A percentile compares a stretch with the other conserved stretches of the same genome.
phyloP scores from a whole-genome alignment of 2,329 filamentous ascomycete species.

The Beauveria asiatica region DNA sequence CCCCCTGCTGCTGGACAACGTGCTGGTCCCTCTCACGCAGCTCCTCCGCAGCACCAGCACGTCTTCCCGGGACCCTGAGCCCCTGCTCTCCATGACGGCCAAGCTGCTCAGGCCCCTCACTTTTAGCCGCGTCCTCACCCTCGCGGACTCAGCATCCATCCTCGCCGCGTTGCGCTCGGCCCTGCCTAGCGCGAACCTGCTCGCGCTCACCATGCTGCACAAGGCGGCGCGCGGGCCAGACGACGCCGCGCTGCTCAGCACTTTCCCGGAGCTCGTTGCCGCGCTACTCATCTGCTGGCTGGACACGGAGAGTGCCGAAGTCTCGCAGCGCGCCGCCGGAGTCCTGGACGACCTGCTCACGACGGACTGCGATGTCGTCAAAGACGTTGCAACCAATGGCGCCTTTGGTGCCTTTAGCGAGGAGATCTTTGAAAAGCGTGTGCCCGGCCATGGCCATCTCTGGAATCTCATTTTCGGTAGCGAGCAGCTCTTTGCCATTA shows the following conservation, averaged over 20 bases:
- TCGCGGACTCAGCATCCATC: conserved; percentile 43
- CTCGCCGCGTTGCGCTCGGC: conserved; percentile 45
- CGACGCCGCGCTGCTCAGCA: conserved; percentile 42
- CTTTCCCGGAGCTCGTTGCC: conserved; percentile 39
- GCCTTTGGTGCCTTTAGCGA: conserved; percentile 23
- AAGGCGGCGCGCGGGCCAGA: conserved; percentile 42
- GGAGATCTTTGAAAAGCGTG: conserved; percentile 29
- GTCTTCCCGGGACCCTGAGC: conserved; percentile 40
- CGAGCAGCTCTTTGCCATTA: conserved; percentile 33
- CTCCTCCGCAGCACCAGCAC: conserved; percentile 42
- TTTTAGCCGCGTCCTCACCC: conserved; percentile 41
- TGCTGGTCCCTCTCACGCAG: conserved; percentile 45
- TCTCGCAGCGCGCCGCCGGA: conserved; percentile 38
- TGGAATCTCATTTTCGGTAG: conserved; percentile 46
- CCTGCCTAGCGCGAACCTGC: conserved; percentile 46
- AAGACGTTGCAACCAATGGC: conserved; percentile 14
- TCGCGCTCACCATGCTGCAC: conserved; percentile 47
- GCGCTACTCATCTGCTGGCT: conserved; percentile 39
- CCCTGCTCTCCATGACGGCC: conserved; percentile 43
- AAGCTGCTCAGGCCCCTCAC: conserved; percentile 47
- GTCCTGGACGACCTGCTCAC: conserved; percentile 47
- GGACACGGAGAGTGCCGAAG: conserved; percentile 9
- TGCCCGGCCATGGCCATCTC: conserved; percentile 41
- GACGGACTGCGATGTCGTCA: conserved; percentile 39
- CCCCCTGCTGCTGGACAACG: conserved; percentile 39